Base-by-base conservation (phyloP, 345 rosid genomes). In the Balakata baccata region DNA sequence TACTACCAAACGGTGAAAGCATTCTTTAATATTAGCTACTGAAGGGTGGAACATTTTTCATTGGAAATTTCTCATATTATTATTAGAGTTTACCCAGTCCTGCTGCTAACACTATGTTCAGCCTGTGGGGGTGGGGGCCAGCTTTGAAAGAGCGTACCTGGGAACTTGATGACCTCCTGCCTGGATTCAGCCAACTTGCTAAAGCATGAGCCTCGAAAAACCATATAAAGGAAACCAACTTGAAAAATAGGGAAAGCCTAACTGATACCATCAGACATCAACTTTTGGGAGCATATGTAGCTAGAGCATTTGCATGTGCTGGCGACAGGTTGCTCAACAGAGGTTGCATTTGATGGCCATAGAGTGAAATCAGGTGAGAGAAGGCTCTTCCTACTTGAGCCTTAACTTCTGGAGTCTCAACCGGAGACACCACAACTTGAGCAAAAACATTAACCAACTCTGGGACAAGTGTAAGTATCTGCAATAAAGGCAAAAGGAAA, bases 291-390 rank as follows among this genome's bases (percentile, higher is more conserved):
- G 93, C 90, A 83, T 88, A 89, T 45, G 89, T 80, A 75, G 97
- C 91, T 23, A 96, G 80, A 62, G 88, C 95, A 78, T 85, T 90
- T 39, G 99, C 98, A 74, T 90, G 96, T 64, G 88, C 82, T 9
- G 95, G 92, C 3, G 99, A 83, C 50, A 96, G 82, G 81, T 58
- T 82, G 79, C 89, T 86, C 66, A 96, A 66, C 51, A 93, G 59
- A 12, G 93, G 97, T 67, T 93, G 93, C 90, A 96, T 88, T 89
- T 93, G 97, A 71, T 90, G 85, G 38, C 98, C 97, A 47, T 86
- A 91, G 38, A 91, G 87, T 1, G 95, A 85, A 54, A 93, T 70
- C 38, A 96, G 84, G 81, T 96, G 97, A 43, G 93, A 81, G 77
- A 96, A 96, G 38, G 95, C 87, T 81, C 87, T 83, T 68, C 99